Percentiles rank a stretch among this genome's conserved stretches.
Conservation (phyloP, 306 rosid genomes). For the Gastrolobium villosum region DNA sequence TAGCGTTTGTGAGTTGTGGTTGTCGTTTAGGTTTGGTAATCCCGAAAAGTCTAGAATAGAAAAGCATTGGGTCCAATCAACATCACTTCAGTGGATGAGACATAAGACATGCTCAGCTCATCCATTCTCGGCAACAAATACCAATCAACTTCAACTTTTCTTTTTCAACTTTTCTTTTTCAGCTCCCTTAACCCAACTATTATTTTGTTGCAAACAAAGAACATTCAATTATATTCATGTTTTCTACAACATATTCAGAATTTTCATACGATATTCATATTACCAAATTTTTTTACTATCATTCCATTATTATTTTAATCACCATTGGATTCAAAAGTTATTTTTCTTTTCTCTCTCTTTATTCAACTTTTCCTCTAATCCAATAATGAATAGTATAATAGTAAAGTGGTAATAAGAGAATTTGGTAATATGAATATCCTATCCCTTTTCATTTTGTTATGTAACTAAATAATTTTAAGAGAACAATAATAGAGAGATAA, state of each 20-base stretch:
- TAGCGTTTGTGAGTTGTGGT: background rate
- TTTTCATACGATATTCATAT: no score
- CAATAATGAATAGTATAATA: no score
- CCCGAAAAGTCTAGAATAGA: slow-evolving; percentile 24
- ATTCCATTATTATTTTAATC: no score
- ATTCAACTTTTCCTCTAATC: no score
- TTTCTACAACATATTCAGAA: background rate
- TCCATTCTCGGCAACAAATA: slow-evolving; percentile 3
- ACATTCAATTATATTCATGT: background rate
- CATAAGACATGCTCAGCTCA: slow-evolving; percentile 1
- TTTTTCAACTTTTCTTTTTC: background rate
- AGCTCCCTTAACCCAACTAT: background rate
- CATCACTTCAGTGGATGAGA: slow-evolving; percentile 10
- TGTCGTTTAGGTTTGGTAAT: slow-evolving; percentile 39
- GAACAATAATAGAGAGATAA: background rate
- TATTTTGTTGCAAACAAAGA: background rate
- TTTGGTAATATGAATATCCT: no score
- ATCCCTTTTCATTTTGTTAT: background rate
- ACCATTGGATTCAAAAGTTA: no score
- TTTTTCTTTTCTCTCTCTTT: no score
- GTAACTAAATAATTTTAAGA: background rate
- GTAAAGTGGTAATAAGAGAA: no score
- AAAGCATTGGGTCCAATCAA: slow-evolving; percentile 2
- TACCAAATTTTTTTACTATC: no score
- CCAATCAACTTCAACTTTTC: slow-evolving; percentile 42